Evolutionary conservation across 176 grass and related monocot species (phyloP), one percentile per base, ranked within the genome.

Genomic region (Ananas comosus): DNA sequence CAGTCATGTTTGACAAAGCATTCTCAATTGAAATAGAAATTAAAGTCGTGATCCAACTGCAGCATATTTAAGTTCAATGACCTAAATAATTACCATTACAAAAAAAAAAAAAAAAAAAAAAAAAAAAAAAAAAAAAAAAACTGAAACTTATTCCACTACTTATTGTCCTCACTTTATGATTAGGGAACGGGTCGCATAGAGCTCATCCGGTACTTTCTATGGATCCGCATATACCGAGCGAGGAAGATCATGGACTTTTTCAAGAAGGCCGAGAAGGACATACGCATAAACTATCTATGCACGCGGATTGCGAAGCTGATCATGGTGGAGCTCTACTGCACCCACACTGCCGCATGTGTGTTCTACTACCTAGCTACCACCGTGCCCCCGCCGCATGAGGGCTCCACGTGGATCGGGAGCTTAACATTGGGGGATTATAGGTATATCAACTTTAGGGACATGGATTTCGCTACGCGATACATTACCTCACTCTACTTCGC

Each of bases 301-400:
- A 96, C 92, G 23, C 81, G 92, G 70, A 87, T 92, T 19, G 83
- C 83, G 2, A 96, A 92, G 88, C 83, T 96, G 18, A 61, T 91
- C 69, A 96, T 83, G 33, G 92, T 89, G 3, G 92, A 96, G 78
- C 70, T 96, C 57, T 89, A 96, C 73, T 92, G 77, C 86, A 89
- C 86, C 11, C 92, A 96, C 89, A 89, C 73, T 28, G 92, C 88
- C 49, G 92, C 92, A 61, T 92, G 88, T 65, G 50, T 87, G 71
- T 96, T 96, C 81, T 89, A 96, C 64, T 96, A 96, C 79, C 85
- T 96, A 17, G 92, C 92, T 63, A 89, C 88, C 73, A 89, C 83
- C 66, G 63, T 92, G 73, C 83, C 88, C 2, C 86, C 81, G 11
- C 78, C 78, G 13, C 79, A 57, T 13, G 92, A 96, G 73, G 70